phyloP scores from a whole-genome alignment of 1,284 basidiomycete genomes.

The Xerocomus tenax region DNA sequence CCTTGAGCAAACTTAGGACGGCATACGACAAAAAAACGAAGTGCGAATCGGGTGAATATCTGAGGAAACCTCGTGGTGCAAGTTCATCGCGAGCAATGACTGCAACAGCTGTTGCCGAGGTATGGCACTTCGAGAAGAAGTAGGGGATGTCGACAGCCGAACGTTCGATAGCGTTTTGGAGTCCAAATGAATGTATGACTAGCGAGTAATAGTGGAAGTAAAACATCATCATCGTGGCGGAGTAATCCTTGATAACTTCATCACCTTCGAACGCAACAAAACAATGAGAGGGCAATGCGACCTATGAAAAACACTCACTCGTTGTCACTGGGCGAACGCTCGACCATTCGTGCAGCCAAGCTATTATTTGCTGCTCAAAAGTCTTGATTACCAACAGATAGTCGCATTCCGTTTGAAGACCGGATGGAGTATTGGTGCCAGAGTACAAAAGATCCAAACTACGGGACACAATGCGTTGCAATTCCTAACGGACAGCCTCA shows the following conservation, averaged over 20 bases:
- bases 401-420: constrained; percentile 80
- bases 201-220: constrained; percentile 81
- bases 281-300: constrained; percentile 4
- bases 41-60: constrained; percentile 84
- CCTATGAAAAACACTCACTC: constrained; percentile 10
- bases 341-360: constrained; percentile 63
- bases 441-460: constrained; percentile 88
- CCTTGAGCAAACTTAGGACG: constrained; percentile 80
- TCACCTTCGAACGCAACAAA: constrained; percentile 19
- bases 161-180: constrained; percentile 85
- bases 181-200: constrained; percentile 88
- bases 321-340: constrained; percentile 18
- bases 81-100: constrained; percentile 68
- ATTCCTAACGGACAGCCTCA: constrained; percentile 43
- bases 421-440: constrained; percentile 71
- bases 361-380: constrained; percentile 71
- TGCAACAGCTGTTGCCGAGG: constrained; percentile 64
- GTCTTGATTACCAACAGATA: constrained; percentile 77
- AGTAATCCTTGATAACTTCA: constrained; percentile 39
- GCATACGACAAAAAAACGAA: constrained; percentile 89
- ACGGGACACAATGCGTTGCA: constrained; percentile 82
- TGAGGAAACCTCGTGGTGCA: constrained; percentile 67
- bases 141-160: constrained; percentile 69
- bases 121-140: constrained; percentile 80
- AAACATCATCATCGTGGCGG: constrained; percentile 54